phyloP scores from a whole-genome alignment of 306 rosid genomes.

The Alnus glutinosa region DNA sequence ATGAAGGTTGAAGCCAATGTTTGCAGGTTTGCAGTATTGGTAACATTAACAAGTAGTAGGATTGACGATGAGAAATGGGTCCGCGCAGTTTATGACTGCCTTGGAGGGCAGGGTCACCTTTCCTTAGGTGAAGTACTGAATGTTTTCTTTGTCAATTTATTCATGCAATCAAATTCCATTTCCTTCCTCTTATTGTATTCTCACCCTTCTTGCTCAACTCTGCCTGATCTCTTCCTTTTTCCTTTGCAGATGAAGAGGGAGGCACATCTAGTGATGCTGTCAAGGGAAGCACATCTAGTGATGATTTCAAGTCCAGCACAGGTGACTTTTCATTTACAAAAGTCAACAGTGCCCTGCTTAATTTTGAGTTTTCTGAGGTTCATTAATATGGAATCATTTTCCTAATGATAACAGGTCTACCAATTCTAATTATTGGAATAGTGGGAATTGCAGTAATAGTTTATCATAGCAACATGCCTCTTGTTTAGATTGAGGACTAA shows the following conservation, averaged over 20 bases:
- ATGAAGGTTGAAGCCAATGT: slow-evolving; percentile 30
- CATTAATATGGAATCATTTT: not conserved
- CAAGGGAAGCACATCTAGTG: slow-evolving; percentile 8
- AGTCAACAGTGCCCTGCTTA: not conserved
- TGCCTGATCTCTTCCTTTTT: slow-evolving; percentile 5
- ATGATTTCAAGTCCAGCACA: slow-evolving; percentile 9
- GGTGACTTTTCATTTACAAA: slow-evolving; percentile 13
- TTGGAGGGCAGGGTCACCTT: slow-evolving; percentile 32
- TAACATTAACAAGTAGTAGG: slow-evolving; percentile 43
- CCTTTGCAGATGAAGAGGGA: slow-evolving; percentile 26
- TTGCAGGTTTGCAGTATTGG: slow-evolving; percentile 56
- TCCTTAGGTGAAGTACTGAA: slow-evolving; percentile 27
- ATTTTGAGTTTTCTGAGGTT: not conserved
- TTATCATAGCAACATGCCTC: slow-evolving; percentile 30
- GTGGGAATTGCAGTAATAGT: slow-evolving; percentile 27
- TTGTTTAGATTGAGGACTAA: slow-evolving; percentile 28
- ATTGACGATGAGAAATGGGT: slow-evolving; percentile 38
- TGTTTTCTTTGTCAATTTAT: not conserved
- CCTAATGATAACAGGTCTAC: slow-evolving; percentile 32
- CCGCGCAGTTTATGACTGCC: slow-evolving; percentile 43
- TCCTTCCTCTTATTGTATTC: not conserved
- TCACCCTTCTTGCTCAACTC: not conserved
- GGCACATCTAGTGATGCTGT: not conserved
- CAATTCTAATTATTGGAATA: slow-evolving; percentile 42
- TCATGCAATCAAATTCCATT: not conserved